Conservation (phyloP, 805 yeast genomes). For the Yamadazyma nakazawae region DNA sequence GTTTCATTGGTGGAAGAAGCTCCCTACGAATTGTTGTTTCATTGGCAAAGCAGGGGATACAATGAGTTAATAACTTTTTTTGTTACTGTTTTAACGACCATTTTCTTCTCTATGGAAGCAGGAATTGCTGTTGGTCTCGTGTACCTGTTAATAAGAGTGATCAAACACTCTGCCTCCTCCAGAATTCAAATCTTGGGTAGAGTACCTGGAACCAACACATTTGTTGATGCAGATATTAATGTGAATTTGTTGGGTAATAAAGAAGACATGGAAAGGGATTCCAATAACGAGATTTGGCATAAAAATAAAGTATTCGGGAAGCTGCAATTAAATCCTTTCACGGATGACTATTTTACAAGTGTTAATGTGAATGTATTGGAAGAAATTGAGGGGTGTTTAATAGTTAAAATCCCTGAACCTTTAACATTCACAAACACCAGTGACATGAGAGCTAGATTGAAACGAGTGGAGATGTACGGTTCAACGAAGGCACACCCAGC, state of each 20-base stretch:
- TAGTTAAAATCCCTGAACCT: constrained; percentile 43
- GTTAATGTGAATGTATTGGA: constrained; percentile 36
- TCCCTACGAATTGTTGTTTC: constrained; percentile 74
- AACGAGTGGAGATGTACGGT: constrained; percentile 41
- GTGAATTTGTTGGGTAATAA: constrained; percentile 7
- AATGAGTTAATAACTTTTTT: constrained; percentile 59
- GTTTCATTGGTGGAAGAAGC: constrained; percentile 69
- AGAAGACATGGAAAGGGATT: background rate
- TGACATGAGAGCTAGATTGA: constrained; percentile 36
- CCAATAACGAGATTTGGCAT: background rate
- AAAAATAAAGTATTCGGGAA: background rate
- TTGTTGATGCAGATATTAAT: constrained; percentile 38
- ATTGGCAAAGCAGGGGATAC: constrained; percentile 68
- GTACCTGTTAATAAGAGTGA: constrained; percentile 73
- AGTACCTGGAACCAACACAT: constrained; percentile 37
- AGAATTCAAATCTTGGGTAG: constrained; percentile 46
- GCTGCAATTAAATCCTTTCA: constrained; percentile 29
- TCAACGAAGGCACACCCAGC: constrained; percentile 45
- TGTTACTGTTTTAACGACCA: constrained; percentile 37
- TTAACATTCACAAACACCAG: constrained; percentile 41
- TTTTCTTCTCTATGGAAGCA: constrained; percentile 69
- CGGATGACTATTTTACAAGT: constrained; percentile 32
- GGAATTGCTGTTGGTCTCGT: constrained; percentile 88
- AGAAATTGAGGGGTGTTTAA: constrained; percentile 44
- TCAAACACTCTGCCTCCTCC: constrained; percentile 40